Evolutionary conservation across 1,284 basidiomycete genomes (phyloP).

Genomic region (Laetiporus sulphureus): DNA sequence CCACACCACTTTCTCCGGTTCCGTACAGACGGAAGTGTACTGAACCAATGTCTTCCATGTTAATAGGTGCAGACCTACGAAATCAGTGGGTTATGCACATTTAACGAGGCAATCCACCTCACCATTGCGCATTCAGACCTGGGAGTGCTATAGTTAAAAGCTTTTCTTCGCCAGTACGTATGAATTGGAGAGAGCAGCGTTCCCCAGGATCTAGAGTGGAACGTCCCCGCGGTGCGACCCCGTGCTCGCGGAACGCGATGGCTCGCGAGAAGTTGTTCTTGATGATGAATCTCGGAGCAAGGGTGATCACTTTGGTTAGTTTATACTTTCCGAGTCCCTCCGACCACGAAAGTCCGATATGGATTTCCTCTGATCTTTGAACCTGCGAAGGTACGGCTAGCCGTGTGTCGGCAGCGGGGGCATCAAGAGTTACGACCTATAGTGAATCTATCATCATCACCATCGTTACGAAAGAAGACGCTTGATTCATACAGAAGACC

Average conservation of each 20-base stretch:
- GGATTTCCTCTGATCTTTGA: constrained; percentile 73
- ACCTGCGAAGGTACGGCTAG: constrained; percentile 68
- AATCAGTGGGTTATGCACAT: not conserved
- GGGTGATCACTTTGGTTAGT: constrained; percentile 89
- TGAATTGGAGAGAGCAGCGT: constrained; percentile 63
- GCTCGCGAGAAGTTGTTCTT: constrained; percentile 73
- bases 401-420: constrained; percentile 85
- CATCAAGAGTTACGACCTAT: constrained; percentile 83
- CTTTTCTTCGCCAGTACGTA: constrained; percentile 63
- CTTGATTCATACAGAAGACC: constrained; percentile 76
- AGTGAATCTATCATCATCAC: constrained; percentile 2
- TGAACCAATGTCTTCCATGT: constrained; percentile 86
- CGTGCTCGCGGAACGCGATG: constrained; percentile 84
- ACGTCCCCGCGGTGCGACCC: constrained; percentile 62
- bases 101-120: constrained; percentile 14
- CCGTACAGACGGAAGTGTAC: constrained; percentile 71
- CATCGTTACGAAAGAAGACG: constrained; percentile 4
- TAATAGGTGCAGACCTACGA: constrained; percentile 86
- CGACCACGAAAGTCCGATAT: constrained; percentile 87
- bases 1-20: constrained; percentile 32
- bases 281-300: constrained; percentile 88
- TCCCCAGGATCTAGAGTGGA: constrained; percentile 66
- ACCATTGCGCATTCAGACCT: constrained; percentile 85
- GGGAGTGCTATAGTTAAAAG: constrained; percentile 82
- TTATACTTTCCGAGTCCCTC: constrained; percentile 97